A percentile compares a stretch with the other conserved stretches of the same genome.
These are phyloP conservation scores for Beauveria asiatica DNA, from an alignment of 2,329 filamentous ascomycete genomes.

Conservation along the genomic window DNA sequence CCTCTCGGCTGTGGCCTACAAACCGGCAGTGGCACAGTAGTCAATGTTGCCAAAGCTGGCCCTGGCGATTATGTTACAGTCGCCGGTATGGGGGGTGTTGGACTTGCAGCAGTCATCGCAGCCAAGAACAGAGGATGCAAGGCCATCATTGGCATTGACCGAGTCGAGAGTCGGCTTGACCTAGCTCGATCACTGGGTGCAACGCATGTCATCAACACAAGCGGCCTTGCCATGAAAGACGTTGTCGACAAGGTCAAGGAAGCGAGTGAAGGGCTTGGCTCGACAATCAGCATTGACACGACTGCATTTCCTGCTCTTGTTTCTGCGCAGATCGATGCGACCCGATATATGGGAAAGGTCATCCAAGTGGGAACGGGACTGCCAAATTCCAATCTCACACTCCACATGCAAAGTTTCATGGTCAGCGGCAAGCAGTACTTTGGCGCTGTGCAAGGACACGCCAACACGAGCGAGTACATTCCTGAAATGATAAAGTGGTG, in stretches of 20 bases:
- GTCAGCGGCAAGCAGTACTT: slow-evolving; percentile 37
- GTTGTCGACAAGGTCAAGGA: slow-evolving; percentile 20
- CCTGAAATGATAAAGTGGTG: slow-evolving; percentile 26
- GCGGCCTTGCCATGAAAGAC: slow-evolving; percentile 15
- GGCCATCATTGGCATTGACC: slow-evolving; percentile 23
- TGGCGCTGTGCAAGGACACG: slow-evolving; percentile 27
- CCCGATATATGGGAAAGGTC: slow-evolving; percentile 36
- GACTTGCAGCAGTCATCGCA: slow-evolving; percentile 27
- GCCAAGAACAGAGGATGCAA: slow-evolving; percentile 20
- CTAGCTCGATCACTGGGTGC: slow-evolving; percentile 25
- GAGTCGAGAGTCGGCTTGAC: slow-evolving; percentile 19
- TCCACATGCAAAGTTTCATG: slow-evolving; percentile 38
- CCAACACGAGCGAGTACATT: slow-evolving; percentile 33
- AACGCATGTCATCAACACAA: slow-evolving; percentile 23
- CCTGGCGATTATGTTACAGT: slow-evolving; percentile 22
- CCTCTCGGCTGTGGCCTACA: slow-evolving; percentile 29
- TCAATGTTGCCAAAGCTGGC: slow-evolving; percentile 22
- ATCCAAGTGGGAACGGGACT: slow-evolving; percentile 41
- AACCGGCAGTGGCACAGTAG: slow-evolving; percentile 27
- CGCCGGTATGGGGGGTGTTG: slow-evolving; percentile 27
- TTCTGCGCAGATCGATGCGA: slow-evolving; percentile 31
- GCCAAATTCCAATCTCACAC: slow-evolving; percentile 30
- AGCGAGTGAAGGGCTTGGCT: slow-evolving; percentile 37
- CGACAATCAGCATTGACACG: slow-evolving; percentile 40
- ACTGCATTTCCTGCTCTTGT: slow-evolving; percentile 35